Conservation (phyloP, 2,329 filamentous ascomycete species). For the Colletotrichum sp. region DNA sequence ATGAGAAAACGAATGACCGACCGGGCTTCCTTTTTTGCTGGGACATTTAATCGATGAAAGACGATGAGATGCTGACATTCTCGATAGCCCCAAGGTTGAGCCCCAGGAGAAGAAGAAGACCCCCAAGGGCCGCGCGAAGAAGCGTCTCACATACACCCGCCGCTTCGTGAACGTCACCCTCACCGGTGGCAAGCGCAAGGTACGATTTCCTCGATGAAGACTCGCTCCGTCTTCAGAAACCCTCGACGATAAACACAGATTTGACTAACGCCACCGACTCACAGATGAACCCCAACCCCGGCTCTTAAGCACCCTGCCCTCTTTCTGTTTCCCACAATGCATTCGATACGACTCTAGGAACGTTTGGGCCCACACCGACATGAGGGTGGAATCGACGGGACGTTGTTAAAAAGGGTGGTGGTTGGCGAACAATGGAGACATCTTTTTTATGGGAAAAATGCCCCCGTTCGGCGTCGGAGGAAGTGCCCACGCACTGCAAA, state of each 20-base stretch:
- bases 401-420: constrained; percentile 9
- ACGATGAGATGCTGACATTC: not conserved
- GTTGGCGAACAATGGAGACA: constrained; percentile 18
- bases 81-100: constrained; percentile 67
- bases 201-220: constrained; percentile 36
- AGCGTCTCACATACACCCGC: constrained; percentile 95
- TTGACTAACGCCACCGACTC: constrained; percentile 21
- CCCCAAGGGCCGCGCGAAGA: constrained; percentile 96
- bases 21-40: not conserved
- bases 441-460: constrained; percentile 8
- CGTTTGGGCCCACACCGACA: constrained; percentile 18
- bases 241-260: not conserved
- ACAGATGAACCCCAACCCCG: constrained; percentile 48
- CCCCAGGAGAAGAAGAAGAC: constrained; percentile 94
- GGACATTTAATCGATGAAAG: not conserved
- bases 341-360: constrained; percentile 24
- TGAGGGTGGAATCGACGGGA: constrained; percentile 22
- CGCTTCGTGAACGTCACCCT: constrained; percentile 98
- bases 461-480: constrained; percentile 1
- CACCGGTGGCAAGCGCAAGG: constrained; percentile 98
- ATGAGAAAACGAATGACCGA: not conserved
- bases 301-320: constrained; percentile 33
- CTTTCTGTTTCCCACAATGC: constrained; percentile 4
- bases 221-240: not conserved
- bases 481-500: not conserved